Evolutionary conservation across 345 rosid genomes (phyloP).

Genomic region (Rubroshorea leprosula): DNA sequence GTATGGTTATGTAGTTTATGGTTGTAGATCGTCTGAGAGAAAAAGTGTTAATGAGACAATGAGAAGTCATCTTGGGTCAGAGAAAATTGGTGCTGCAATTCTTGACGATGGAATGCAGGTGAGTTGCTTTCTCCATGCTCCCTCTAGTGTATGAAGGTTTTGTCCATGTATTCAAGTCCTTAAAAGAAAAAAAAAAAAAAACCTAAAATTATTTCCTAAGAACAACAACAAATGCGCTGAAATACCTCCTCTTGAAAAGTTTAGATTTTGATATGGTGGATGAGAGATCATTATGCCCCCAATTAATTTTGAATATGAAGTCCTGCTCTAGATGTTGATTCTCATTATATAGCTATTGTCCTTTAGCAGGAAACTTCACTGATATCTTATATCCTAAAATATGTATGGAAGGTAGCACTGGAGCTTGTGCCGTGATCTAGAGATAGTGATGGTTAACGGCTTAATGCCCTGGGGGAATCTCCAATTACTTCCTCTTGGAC

Average conservation of each 20-base stretch:
- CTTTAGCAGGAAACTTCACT: conserved; percentile 8
- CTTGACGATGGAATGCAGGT: conserved; percentile 98
- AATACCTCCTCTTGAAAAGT: no score
- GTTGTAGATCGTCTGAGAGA: conserved; percentile 9
- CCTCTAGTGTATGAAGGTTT: neutral
- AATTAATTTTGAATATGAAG: neutral
- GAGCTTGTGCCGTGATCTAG: conserved; percentile 70
- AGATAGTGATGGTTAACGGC: conserved; percentile 82
- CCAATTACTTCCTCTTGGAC: conserved; percentile 65
- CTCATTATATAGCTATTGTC: neutral
- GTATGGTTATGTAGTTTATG: conserved; percentile 44
- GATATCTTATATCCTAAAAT: conserved; percentile 16
- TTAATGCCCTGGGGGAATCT: conserved; percentile 73
- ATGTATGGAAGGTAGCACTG: conserved; percentile 56
- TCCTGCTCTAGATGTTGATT: conserved; percentile 2
- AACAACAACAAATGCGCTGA: no score
- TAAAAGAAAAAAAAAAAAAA: no score
- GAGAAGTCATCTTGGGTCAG: conserved; percentile 15
- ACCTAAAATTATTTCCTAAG: no score
- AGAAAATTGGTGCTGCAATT: conserved; percentile 42
- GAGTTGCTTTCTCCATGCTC: neutral
- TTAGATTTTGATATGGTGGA: no score
- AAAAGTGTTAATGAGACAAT: conserved; percentile 15
- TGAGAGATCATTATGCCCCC: neutral
- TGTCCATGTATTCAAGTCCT: no score